Percentiles rank a stretch among this genome's conserved stretches.
phyloP scores from a whole-genome alignment of 202 grass and related monocot species.

The Eragrostis tef region DNA sequence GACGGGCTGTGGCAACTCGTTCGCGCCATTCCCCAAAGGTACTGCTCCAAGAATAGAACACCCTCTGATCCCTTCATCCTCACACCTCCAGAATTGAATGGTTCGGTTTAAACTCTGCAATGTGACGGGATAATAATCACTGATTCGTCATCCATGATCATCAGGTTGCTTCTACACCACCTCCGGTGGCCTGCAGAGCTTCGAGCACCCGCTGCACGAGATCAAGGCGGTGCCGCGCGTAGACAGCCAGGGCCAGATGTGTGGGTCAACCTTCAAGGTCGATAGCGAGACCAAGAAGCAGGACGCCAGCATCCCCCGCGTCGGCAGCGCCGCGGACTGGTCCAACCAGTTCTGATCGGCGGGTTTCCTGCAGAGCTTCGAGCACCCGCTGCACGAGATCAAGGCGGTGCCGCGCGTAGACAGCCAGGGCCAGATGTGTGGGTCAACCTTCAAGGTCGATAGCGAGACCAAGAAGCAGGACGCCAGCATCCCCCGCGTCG shows the following conservation, averaged over 20 bases:
- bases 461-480: conserved; percentile 85
- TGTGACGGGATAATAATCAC: too few relatives aligned
- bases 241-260: conserved; percentile 94
- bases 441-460: conserved; percentile 82
- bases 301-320: conserved; percentile 76
- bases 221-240: conserved; percentile 83
- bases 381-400: conserved; percentile 81
- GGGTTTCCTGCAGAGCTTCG: conserved; percentile 75
- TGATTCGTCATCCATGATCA: too few relatives aligned
- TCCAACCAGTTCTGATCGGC: conserved; percentile 60
- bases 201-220: conserved; percentile 84
- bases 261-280: conserved; percentile 78
- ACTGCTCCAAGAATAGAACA: background rate
- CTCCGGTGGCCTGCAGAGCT: conserved; percentile 62
- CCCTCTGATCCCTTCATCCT: background rate
- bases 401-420: conserved; percentile 85
- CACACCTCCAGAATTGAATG: too few relatives aligned
- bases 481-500: conserved; percentile 77
- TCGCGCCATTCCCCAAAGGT: conserved; percentile 86
- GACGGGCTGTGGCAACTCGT: conserved; percentile 71
- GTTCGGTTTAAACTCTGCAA: too few relatives aligned
- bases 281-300: conserved; percentile 88
- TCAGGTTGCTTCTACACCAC: too few relatives aligned
- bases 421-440: conserved; percentile 92
- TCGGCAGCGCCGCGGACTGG: conserved; percentile 90